Evolutionary conservation across 345 rosid genomes (phyloP), one percentile per base, ranked within the genome.

Genomic region (Rhizophora apiculata): DNA sequence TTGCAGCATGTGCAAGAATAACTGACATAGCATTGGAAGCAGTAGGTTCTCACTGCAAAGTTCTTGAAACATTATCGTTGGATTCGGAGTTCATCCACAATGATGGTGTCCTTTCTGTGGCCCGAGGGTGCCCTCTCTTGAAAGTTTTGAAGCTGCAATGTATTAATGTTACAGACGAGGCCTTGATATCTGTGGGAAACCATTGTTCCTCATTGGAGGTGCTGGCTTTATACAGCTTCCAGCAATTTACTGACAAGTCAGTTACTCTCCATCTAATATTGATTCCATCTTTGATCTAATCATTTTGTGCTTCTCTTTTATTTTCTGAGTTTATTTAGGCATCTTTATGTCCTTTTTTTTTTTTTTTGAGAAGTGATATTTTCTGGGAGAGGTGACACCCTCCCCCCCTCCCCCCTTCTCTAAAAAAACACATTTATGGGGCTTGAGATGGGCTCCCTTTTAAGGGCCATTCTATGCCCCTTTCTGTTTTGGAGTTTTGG

Each of bases 1-100:
- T 91, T 76, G 98, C 98, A 36, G 97, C 96, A 60, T 88, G 96
- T 78, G 91, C 89, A 46, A 87, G 83, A 81, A 84, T 94, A 79
- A 84, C 89, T 22, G 90, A 91, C 73, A 36, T 61, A 58, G 88
- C 97, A 57, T 37, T 94, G 67, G 92, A 83, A 84, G 91, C 90
- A 32, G 85, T 94, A 78, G 90, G 95, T 20, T 75, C 79, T 58
- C 80, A 83, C 72, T 91, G 97, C 82, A 82, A 75, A 68, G 70
- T 80, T 70, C 89, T 94, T 19, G 91, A 88, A 78, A 76, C 73
- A 26, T 72, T 94, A 78, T 84, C 85, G 65, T 51, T 93, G 79
- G 97, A 94, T 87, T 94, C 97, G 1, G 97, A 91, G 72, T 76
- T 77, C 72, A 82, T 94, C 70, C 88, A 82, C 69, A 82, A 87